These are phyloP conservation scores for Pythium insidiosum DNA, from an alignment of 352 stramenopile genomes.

Conservation along the genomic window DNA sequence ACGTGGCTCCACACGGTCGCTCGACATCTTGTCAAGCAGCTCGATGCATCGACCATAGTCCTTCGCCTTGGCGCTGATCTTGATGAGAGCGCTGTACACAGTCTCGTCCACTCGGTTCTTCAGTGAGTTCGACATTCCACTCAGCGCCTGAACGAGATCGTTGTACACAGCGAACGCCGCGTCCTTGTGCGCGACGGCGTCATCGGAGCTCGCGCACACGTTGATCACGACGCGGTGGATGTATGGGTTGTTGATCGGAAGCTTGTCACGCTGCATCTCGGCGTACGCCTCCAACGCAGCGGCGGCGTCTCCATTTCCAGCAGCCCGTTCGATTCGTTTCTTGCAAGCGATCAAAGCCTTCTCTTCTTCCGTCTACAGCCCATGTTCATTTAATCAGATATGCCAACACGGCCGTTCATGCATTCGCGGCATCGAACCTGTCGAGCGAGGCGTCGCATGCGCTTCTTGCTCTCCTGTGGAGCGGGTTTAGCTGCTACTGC, in stretches of 20 bases:
- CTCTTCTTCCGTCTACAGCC: too few relatives aligned
- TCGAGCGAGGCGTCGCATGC: constrained; percentile 4
- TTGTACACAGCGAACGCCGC: constrained; percentile 19
- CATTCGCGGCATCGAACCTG: background rate
- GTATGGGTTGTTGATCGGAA: constrained; percentile 18
- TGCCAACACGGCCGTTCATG: background rate
- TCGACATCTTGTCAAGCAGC: constrained; percentile 47
- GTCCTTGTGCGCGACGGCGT: constrained; percentile 5
- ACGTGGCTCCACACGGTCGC: constrained; percentile 37
- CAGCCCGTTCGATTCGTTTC: constrained; percentile 30
- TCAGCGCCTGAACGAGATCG: background rate
- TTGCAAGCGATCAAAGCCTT: too few relatives aligned
- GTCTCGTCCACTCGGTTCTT: constrained; percentile 37
- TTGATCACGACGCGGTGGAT: constrained; percentile 27
- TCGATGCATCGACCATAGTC: constrained; percentile 43
- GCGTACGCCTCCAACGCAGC: constrained; percentile 45
- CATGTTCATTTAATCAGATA: too few relatives aligned
- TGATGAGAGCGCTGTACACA: constrained; percentile 69
- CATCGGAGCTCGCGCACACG: constrained; percentile 13
- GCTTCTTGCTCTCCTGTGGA: constrained; percentile 17
- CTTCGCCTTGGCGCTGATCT: constrained; percentile 51
- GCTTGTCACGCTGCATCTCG: constrained; percentile 37
- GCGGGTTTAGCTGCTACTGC: too few relatives aligned
- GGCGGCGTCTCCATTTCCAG: constrained; percentile 20
- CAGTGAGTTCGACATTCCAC: constrained; percentile 11